Percentiles rank a stretch among this genome's conserved stretches.
These are phyloP conservation scores for Beta lomatogona DNA, from an alignment of 179 eudicot species.

Conservation along the genomic window DNA sequence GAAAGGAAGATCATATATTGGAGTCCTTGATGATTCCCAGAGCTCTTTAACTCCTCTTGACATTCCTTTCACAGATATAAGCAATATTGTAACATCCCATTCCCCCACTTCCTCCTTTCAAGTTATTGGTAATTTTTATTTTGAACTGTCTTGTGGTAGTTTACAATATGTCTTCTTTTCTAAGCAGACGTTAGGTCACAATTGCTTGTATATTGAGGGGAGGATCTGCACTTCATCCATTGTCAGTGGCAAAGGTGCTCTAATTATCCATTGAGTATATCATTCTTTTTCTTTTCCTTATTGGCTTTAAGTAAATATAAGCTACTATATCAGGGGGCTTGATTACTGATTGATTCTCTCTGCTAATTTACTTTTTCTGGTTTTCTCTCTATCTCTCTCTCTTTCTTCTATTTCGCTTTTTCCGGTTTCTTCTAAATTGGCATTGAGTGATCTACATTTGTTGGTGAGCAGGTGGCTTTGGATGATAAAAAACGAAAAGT, in stretches of 20 bases:
- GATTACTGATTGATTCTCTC: background rate
- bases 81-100: conserved; percentile 56
- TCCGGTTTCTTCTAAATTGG: background rate
- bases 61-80: conserved; percentile 87
- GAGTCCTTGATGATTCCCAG: conserved; percentile 65
- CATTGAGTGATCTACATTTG: background rate
- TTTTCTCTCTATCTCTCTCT: background rate
- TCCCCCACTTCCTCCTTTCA: background rate
- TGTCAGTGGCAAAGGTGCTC: conserved; percentile 87
- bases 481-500: conserved; percentile 65
- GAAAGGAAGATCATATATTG: conserved; percentile 85
- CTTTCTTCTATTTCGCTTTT: background rate
- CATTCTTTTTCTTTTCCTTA: conserved; percentile 4
- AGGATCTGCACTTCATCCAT: conserved; percentile 76
- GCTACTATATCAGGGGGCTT: background rate
- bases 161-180: conserved; percentile 26
- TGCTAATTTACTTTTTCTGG: background rate
- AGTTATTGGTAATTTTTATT: conserved; percentile 5
- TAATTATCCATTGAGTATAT: conserved; percentile 10
- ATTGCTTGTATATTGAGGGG: conserved; percentile 84
- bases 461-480: conserved; percentile 58
- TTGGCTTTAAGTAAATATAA: background rate
- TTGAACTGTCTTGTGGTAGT: conserved; percentile 9
- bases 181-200: conserved; percentile 52
- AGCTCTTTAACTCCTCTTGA: conserved; percentile 58